Percentiles rank a stretch among this genome's conserved stretches.
Evolutionary conservation across 2,329 filamentous ascomycete species (phyloP).

Genomic region (Cercospora sojina): DNA sequence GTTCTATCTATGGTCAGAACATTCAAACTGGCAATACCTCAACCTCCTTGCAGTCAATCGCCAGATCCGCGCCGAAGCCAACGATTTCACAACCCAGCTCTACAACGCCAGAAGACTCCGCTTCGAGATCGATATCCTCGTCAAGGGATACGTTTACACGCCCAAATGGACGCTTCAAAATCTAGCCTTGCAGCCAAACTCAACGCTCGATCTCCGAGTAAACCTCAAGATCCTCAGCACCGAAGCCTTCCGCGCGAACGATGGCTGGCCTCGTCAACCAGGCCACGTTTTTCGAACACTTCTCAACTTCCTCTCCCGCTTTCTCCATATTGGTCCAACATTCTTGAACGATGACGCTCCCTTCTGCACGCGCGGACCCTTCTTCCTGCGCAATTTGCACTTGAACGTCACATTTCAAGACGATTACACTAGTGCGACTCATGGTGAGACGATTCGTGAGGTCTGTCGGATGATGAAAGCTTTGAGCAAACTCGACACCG

Average conservation of each 20-base stretch:
- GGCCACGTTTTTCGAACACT: conserved; percentile 23
- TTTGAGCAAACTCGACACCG: conserved; percentile 23
- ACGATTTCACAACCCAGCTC: conserved; percentile 19
- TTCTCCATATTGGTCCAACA: conserved; percentile 27
- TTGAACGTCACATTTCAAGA: conserved; percentile 28
- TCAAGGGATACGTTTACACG: conserved; percentile 26
- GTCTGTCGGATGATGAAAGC: conserved; percentile 26
- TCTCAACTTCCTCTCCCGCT: conserved; percentile 27
- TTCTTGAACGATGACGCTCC: conserved; percentile 15
- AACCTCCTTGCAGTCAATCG: conserved; percentile 17
- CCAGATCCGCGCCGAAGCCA: conserved; percentile 25
- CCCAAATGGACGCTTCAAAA: conserved; percentile 29
- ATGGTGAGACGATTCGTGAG: conserved; percentile 21
- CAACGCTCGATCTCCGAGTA: conserved; percentile 23
- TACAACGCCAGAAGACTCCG: conserved; percentile 11
- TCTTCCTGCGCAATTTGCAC: conserved; percentile 24
- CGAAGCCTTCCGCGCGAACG: conserved; percentile 29
- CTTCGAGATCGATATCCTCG: conserved; percentile 29
- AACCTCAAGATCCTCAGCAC: conserved; percentile 29
- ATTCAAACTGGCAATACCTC: conserved; percentile 15
- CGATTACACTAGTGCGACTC: conserved; percentile 28
- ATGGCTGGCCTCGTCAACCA: conserved; percentile 24
- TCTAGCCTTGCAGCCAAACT: conserved; percentile 13
- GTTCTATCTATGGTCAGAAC: conserved; percentile 20
- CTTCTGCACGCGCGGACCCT: conserved; percentile 13